Evolutionary conservation across 2,329 filamentous ascomycete species (phyloP).

Genomic region (Hymenoscyphus infarciens): DNA sequence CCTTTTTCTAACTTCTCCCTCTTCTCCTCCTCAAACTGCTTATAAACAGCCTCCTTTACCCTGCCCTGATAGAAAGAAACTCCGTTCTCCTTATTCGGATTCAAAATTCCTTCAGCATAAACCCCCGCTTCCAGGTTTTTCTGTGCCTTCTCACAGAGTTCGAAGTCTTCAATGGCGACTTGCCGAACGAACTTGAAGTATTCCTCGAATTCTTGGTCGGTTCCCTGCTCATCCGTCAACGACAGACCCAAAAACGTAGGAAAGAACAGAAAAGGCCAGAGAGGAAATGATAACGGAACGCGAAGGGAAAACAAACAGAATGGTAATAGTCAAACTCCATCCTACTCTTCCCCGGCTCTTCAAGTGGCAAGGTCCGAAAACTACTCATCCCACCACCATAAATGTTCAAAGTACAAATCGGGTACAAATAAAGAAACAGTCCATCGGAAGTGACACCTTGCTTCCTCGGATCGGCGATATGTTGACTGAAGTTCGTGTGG

Average conservation of each 20-base stretch:
- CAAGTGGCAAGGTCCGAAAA: conserved; percentile 52
- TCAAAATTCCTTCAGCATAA: conserved; percentile 52
- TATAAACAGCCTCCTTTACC: conserved; percentile 31
- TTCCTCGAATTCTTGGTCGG: conserved; percentile 51
- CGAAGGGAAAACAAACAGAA: conserved; percentile 21
- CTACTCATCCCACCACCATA: conserved; percentile 56
- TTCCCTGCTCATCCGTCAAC: conserved; percentile 27
- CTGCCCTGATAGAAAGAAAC: conserved; percentile 43
- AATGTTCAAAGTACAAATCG: conserved; percentile 52
- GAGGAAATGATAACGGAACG: too few relatives aligned
- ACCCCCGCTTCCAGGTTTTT: conserved; percentile 50
- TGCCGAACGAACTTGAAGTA: conserved; percentile 55
- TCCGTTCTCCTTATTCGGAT: conserved; percentile 53
- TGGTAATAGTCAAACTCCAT: conserved; percentile 61
- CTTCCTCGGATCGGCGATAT: conserved; percentile 51
- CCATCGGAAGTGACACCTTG: conserved; percentile 43
- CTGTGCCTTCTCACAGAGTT: conserved; percentile 55
- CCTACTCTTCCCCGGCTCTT: conserved; percentile 45
- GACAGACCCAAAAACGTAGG: too few relatives aligned
- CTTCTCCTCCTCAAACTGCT: conserved; percentile 24
- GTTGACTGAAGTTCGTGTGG: conserved; percentile 52
- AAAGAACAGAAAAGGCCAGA: too few relatives aligned
- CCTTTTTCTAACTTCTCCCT: conserved; percentile 17
- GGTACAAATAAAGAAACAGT: conserved; percentile 56
- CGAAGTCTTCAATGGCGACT: conserved; percentile 54